These are phyloP conservation scores for Linnemannia elongata DNA, from an alignment of 192 early-diverging fungal genomes.

Conservation along the genomic window DNA sequence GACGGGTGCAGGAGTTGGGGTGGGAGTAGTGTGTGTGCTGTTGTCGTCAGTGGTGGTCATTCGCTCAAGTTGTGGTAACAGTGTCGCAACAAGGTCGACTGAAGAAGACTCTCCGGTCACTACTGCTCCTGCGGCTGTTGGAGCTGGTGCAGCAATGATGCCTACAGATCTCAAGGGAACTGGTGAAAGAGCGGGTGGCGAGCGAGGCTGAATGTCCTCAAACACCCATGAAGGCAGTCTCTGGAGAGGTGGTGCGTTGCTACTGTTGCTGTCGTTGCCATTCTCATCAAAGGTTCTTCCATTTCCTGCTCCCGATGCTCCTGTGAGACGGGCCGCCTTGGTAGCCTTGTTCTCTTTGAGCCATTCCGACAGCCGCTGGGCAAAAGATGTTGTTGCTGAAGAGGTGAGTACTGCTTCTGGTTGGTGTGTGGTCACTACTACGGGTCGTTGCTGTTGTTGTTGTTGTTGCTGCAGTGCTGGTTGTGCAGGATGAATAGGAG, in stretches of 20 bases:
- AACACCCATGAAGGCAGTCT: constrained; percentile 34
- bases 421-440: not conserved
- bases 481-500: not conserved
- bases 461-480: not conserved
- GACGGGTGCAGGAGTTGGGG: constrained; percentile 14
- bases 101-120: not conserved
- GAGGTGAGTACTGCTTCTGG: not conserved
- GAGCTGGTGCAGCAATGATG: not conserved
- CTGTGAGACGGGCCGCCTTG: constrained; percentile 14
- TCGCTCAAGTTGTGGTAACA: constrained; percentile 21
- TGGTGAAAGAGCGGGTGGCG: not conserved
- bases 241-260: not conserved
- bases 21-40: not conserved
- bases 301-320: not conserved
- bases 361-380: constrained; percentile 23
- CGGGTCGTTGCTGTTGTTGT: not conserved
- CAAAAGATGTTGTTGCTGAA: constrained; percentile 14
- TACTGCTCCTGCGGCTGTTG: not conserved
- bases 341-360: constrained; percentile 29
- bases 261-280: not conserved
- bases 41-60: constrained; percentile 20
- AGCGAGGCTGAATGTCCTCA: not conserved
- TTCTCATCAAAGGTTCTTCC: not conserved
- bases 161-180: not conserved
- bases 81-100: not conserved